Evolutionary conservation across 495 filamentous ascomycete species (phyloP).

Genomic region (Penicillium ucsense): DNA sequence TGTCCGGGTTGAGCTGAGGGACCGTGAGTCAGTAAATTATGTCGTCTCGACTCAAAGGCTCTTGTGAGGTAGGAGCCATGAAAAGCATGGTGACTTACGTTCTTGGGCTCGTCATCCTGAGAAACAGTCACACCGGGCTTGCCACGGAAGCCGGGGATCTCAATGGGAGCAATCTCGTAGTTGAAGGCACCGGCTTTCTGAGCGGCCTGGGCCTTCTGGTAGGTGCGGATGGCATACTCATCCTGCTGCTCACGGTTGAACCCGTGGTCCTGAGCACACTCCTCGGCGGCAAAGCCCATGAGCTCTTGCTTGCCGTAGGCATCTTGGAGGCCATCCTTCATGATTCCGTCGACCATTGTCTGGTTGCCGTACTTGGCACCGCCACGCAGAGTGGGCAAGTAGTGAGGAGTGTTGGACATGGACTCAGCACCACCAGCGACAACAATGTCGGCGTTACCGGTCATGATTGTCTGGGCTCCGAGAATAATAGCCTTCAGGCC

Average conservation of each 20-base stretch:
- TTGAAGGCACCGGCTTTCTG: conserved; percentile 67
- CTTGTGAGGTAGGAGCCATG: neutral
- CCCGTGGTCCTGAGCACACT: conserved; percentile 77
- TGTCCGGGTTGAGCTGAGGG: conserved; percentile 73
- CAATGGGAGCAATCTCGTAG: conserved; percentile 81
- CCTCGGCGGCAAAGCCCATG: conserved; percentile 89
- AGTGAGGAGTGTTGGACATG: conserved; percentile 98
- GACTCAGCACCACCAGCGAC: conserved; percentile 92
- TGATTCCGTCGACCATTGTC: conserved; percentile 75
- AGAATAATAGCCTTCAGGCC: conserved; percentile 89
- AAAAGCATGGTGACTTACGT: conserved; percentile 37
- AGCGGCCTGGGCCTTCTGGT: conserved; percentile 84
- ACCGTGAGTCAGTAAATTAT: conserved; percentile 9
- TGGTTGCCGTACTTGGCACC: conserved; percentile 89
- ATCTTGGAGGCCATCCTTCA: conserved; percentile 87
- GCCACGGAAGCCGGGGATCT: conserved; percentile 76
- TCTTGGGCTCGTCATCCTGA: conserved; percentile 91
- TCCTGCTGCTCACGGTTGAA: conserved; percentile 80
- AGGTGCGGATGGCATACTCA: conserved; percentile 84
- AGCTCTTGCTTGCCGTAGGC: conserved; percentile 83
- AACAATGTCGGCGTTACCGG: conserved; percentile 79
- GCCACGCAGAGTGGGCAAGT: conserved; percentile 71
- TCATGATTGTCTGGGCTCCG: conserved; percentile 92
- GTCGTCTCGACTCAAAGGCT: neutral
- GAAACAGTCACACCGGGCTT: conserved; percentile 77